Base-by-base conservation (phyloP, 345 rosid genomes). In the Aquilaria sinensis region DNA sequence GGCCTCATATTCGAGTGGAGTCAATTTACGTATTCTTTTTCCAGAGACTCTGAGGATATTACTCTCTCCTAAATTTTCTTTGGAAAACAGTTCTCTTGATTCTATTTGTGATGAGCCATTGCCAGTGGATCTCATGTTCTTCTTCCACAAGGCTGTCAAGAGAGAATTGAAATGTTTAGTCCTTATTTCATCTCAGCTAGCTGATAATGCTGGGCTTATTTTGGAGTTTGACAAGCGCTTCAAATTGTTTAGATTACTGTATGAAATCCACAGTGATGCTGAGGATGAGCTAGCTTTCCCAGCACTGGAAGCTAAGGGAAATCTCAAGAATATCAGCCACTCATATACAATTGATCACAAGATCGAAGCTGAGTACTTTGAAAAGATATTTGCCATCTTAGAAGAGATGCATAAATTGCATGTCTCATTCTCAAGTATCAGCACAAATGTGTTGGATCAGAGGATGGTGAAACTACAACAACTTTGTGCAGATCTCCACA, bases 261-360 rank as follows among this genome's bases (percentile, higher is more conserved):
- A 77, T 79, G 83, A 71, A 78, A 77, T 87, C 47, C 96, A 87
- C 45, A 82, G 85, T 43, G 80, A 79, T 60, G 80, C 89, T 3
- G 96, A 92, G 69, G 98, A 89, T 67, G 96, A 89, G 75, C 72
- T 85, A 51, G 90, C 87, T 13, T 89, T 89, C 77, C 98, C 96
- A 66, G 91, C 88, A 16, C 43, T 92, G 51, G 96, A 92, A 80
- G 82, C 83, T 15, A 81, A 84, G 74, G 90, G 86, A 53, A 66
- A 83, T 49, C 69, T 79, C 11, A 75, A 66, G 67, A 87, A 89
- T 31, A 81, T 92, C 51, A 79, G 85, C 65, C 80, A 61, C 58
- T 83, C 92, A 6, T 92, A 84, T 56, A 67, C 81, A 33, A 80
- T 87, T 59, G 96, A 89, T 71, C 96, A 93, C 70, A 77, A 81